phyloP scores from a whole-genome alignment of 164 flowering plant species.

The Nymphaea thermarum region DNA sequence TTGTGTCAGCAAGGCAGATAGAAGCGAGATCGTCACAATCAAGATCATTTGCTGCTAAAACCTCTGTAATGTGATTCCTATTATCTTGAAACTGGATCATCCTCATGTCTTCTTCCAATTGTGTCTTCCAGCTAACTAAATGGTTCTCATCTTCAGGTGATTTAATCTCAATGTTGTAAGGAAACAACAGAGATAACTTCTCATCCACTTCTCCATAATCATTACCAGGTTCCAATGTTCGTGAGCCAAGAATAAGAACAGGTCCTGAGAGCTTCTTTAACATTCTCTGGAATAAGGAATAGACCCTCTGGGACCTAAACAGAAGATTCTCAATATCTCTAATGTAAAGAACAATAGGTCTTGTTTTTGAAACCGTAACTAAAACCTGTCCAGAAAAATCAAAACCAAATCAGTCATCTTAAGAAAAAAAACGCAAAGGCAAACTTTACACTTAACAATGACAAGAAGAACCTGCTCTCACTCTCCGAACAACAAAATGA shows the following conservation, averaged over 20 bases:
- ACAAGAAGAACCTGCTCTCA: too few relatives aligned
- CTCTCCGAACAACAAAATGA: too few relatives aligned
- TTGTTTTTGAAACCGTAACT: conserved; percentile 46
- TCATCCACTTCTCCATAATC: conserved; percentile 55
- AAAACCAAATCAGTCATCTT: too few relatives aligned
- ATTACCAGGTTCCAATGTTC: conserved; percentile 27
- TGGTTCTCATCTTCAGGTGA: conserved; percentile 76
- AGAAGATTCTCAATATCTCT: conserved; percentile 73
- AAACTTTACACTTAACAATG: too few relatives aligned
- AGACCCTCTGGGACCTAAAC: conserved; percentile 46
- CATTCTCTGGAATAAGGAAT: conserved; percentile 70
- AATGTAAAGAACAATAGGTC: conserved; percentile 70
- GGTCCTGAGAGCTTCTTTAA: conserved; percentile 61
- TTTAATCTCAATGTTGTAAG: conserved; percentile 75
- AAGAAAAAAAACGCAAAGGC: too few relatives aligned
- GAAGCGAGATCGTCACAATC: conserved; percentile 87
- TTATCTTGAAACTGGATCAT: conserved; percentile 73
- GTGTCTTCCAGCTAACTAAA: conserved; percentile 80
- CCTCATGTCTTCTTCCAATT: conserved; percentile 85
- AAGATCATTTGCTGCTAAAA: conserved; percentile 75
- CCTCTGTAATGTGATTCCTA: conserved; percentile 75
- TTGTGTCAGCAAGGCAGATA: conserved; percentile 54
- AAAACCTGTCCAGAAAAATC: conserved; percentile 40
- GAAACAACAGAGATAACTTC: conserved; percentile 46
- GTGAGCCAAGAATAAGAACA: conserved; percentile 76